Evolutionary conservation across 495 filamentous ascomycete genomes (phyloP).

Genomic region (Sordaria brevicollis): DNA sequence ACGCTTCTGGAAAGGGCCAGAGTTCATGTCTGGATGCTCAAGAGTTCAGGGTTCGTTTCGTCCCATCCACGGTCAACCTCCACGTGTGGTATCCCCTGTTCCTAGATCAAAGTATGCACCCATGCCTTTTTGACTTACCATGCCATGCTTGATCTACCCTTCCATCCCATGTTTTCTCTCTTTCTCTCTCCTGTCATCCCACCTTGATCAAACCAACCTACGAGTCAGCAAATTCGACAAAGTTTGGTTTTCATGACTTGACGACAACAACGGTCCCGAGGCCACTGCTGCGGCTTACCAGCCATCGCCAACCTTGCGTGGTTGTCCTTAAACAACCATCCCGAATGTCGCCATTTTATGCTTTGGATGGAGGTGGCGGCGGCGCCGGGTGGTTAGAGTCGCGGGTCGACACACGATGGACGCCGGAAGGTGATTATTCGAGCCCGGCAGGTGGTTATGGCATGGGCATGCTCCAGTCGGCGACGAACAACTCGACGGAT

Average conservation of each 20-base stretch:
- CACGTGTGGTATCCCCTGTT: neutral
- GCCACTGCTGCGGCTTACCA: slow-evolving; percentile 32
- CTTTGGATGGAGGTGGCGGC: slow-evolving; percentile 22
- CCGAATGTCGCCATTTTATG: slow-evolving; percentile 25
- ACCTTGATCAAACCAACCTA: slow-evolving; percentile 17
- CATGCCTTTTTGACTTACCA: neutral
- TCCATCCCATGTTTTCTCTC: slow-evolving; percentile 20
- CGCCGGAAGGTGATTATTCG: slow-evolving; percentile 7
- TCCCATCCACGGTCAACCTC: neutral
- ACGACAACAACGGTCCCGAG: slow-evolving; percentile 27
- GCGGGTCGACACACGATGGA: slow-evolving; percentile 25
- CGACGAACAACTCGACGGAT: slow-evolving; percentile 18
- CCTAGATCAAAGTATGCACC: neutral
- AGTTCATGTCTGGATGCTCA: neutral
- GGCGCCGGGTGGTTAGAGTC: slow-evolving; percentile 29
- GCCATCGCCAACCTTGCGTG: slow-evolving; percentile 34
- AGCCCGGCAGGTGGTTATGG: slow-evolving; percentile 14
- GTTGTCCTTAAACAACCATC: slow-evolving; percentile 12
- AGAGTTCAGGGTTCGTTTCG: neutral
- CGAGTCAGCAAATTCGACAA: slow-evolving; percentile 22
- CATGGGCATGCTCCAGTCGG: slow-evolving; percentile 25
- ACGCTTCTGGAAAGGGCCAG: slow-evolving; percentile 15
- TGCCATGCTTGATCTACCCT: slow-evolving; percentile 5
- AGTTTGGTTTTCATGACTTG: slow-evolving; percentile 38
- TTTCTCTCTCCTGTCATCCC: slow-evolving; percentile 23